Evolutionary conservation across 352 stramenopile genomes (phyloP).

Genomic region (Blastocystis hominis): DNA sequence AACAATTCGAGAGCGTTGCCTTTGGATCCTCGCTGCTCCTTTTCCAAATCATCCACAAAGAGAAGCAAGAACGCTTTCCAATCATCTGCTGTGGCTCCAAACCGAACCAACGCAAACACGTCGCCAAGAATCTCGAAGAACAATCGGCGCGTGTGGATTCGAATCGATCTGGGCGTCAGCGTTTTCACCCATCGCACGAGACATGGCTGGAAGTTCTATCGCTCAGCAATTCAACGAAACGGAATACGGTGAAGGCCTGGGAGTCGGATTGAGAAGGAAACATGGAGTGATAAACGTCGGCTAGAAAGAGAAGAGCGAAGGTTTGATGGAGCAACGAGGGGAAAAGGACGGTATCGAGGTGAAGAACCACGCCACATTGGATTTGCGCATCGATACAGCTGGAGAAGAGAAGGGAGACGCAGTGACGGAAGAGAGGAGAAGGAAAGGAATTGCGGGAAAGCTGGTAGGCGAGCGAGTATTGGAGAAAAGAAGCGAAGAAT

Average conservation of each 20-base stretch:
- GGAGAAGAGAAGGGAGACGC: neutral
- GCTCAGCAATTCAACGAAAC: neutral
- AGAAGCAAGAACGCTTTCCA: neutral
- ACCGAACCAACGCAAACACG: neutral
- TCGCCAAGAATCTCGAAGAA: neutral
- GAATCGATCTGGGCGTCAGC: neutral
- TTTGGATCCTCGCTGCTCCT: neutral
- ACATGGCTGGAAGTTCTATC: conserved; percentile 1
- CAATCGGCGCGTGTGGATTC: too few species aligned
- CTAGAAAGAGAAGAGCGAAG: neutral
- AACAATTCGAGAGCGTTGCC: neutral
- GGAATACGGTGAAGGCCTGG: neutral
- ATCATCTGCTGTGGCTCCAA: conserved; percentile 17
- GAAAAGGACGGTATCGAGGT: neutral
- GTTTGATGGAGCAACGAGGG: neutral
- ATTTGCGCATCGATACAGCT: neutral
- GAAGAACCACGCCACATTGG: neutral
- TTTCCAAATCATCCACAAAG: neutral
- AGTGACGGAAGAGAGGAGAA: neutral
- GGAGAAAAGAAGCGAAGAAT: conserved; percentile 9
- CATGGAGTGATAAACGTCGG: neutral
- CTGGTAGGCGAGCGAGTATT: neutral
- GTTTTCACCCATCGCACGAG: neutral
- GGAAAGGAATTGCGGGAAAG: neutral
- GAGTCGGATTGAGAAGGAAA: neutral